Conservation (phyloP, 164 flowering plant genomes). For the Magnolia changhungtana region DNA sequence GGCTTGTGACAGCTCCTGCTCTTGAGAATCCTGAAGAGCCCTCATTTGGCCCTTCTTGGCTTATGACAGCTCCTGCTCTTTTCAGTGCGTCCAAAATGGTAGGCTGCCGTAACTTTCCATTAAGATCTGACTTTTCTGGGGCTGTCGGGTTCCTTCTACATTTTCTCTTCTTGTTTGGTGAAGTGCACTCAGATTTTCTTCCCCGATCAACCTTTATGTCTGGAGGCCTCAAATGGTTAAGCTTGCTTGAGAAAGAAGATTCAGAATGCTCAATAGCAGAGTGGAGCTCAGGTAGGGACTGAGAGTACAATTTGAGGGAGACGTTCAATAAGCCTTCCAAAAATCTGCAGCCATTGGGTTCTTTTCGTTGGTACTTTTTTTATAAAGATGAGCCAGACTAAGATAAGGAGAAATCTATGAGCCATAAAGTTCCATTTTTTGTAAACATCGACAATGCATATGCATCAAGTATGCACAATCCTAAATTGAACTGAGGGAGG, state of each 20-base stretch:
- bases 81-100: slow-evolving; percentile 54
- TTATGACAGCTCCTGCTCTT: slow-evolving; percentile 48
- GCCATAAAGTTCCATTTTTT: no score
- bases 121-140: slow-evolving; percentile 24
- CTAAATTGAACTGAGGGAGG: not conserved
- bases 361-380: not conserved
- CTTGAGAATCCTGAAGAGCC: slow-evolving; percentile 16
- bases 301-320: slow-evolving; percentile 37
- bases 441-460: no score
- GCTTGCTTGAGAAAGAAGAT: slow-evolving; percentile 22
- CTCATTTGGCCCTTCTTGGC: slow-evolving; percentile 31
- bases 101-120: slow-evolving; percentile 54
- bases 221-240: slow-evolving; percentile 14
- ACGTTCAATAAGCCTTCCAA: slow-evolving; percentile 61
- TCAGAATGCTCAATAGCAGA: slow-evolving; percentile 31
- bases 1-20: slow-evolving; percentile 46
- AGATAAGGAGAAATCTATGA: no score
- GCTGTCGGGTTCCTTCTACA: slow-evolving; percentile 22
- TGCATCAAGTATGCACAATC: not conserved
- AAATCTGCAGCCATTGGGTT: slow-evolving; percentile 41
- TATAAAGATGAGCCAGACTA: not conserved
- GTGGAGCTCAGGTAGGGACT: slow-evolving; percentile 57
- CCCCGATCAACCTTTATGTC: slow-evolving; percentile 38
- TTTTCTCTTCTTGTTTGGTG: slow-evolving; percentile 32
- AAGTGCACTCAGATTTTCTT: slow-evolving; percentile 22